Conservation (phyloP, 2,329 filamentous ascomycete species). For the Anthostomella pinea region DNA sequence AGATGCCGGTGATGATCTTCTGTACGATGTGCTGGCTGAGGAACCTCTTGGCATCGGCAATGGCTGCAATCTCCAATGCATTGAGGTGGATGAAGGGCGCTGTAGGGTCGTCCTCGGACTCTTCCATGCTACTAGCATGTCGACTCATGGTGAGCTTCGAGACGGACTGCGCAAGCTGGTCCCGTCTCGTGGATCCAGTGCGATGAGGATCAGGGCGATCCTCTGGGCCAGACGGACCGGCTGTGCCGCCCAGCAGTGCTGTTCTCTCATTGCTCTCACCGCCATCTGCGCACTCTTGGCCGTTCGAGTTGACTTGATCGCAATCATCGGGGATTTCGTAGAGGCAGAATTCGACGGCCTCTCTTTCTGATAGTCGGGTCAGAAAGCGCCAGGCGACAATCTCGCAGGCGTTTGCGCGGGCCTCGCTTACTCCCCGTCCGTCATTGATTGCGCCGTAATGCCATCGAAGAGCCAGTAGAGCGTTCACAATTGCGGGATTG, state of each 20-base stretch:
- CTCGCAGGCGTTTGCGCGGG: slow-evolving; percentile 72
- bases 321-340: slow-evolving; percentile 62
- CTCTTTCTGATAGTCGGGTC: slow-evolving; percentile 66
- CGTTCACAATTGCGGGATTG: slow-evolving; percentile 69
- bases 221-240: slow-evolving; percentile 18
- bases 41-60: slow-evolving; percentile 70
- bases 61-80: slow-evolving; percentile 72
- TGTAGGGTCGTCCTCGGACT: slow-evolving; percentile 60
- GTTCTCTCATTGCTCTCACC: slow-evolving; percentile 48
- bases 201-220: slow-evolving; percentile 26
- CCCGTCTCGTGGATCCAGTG: slow-evolving; percentile 44
- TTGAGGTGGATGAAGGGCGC: slow-evolving; percentile 76
- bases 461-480: slow-evolving; percentile 72
- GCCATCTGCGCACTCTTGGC: slow-evolving; percentile 30
- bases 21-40: slow-evolving; percentile 69
- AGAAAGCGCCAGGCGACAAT: slow-evolving; percentile 79
- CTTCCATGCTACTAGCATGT: slow-evolving; percentile 39
- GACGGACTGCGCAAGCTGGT: slow-evolving; percentile 51
- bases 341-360: slow-evolving; percentile 71
- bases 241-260: slow-evolving; percentile 38
- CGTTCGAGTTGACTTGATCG: slow-evolving; percentile 15
- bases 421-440: slow-evolving; percentile 63
- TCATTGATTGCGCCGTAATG: slow-evolving; percentile 66
- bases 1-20: slow-evolving; percentile 67
- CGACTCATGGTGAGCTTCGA: slow-evolving; percentile 53